A percentile compares a stretch with the other conserved stretches of the same genome.
These are phyloP conservation scores for Holtermanniella nyarrowii DNA, from an alignment of 768 basidiomycete genomes.

Conservation along the genomic window DNA sequence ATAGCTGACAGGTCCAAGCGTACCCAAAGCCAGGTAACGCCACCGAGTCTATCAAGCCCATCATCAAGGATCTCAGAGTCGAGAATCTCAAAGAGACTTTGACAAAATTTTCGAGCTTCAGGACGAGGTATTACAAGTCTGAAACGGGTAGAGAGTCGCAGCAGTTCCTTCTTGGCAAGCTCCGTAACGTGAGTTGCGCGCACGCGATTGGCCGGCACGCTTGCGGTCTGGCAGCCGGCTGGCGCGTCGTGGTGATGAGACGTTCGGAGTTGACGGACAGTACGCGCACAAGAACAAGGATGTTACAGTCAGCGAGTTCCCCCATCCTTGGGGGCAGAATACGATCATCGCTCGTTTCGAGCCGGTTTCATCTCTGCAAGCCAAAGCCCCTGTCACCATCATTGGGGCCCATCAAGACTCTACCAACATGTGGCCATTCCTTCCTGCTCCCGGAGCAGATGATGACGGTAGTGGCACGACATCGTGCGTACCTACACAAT, in stretches of 20 bases:
- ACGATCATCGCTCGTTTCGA: slow-evolving; percentile 40
- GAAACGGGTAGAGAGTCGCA: slow-evolving; percentile 41
- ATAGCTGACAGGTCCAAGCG: slow-evolving; percentile 9
- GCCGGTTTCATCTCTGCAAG: slow-evolving; percentile 8
- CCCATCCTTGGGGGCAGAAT: slow-evolving; percentile 25
- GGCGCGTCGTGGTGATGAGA: too few relatives aligned
- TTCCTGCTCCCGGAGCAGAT: slow-evolving; percentile 44
- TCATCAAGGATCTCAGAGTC: slow-evolving; percentile 24
- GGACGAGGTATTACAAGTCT: slow-evolving; percentile 43
- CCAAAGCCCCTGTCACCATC: slow-evolving; percentile 25
- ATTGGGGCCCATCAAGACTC: slow-evolving; percentile 43
- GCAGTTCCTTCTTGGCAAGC: slow-evolving; percentile 37
- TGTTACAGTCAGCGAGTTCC: slow-evolving; percentile 51
- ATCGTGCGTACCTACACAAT: neutral
- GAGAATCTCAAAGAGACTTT: slow-evolving; percentile 30
- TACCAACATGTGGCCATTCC: slow-evolving; percentile 44
- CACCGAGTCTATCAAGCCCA: slow-evolving; percentile 27
- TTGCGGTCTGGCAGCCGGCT: too few relatives aligned
- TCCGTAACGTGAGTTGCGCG: slow-evolving; percentile 33
- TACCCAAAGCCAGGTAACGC: slow-evolving; percentile 38
- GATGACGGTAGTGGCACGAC: slow-evolving; percentile 43
- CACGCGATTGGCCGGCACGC: too few relatives aligned
- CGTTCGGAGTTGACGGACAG: neutral
- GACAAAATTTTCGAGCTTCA: slow-evolving; percentile 34
- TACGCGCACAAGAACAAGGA: slow-evolving; percentile 8